Base-by-base conservation (phyloP, 2,329 filamentous ascomycete genomes). In the Claviceps fusiformis region DNA sequence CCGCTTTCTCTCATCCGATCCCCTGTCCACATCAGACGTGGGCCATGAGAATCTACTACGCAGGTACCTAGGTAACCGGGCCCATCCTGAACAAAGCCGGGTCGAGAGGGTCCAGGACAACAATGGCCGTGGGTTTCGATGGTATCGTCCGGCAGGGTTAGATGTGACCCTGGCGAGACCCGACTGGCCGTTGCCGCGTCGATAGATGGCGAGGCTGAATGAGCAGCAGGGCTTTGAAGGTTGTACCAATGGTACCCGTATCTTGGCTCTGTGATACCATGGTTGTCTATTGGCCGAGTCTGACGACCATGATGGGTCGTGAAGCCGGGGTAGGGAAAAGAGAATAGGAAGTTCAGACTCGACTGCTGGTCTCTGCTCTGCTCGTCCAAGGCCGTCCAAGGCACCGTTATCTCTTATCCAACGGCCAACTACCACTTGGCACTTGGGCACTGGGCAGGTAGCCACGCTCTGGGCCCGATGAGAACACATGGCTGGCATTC, bases 111-210 rank as follows among this genome's bases (percentile, higher is more conserved):
- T 41, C 37, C 55, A 55, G 44, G 55, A 54, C 53, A 48, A 47
- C n/a, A 54, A 50, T 50, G 52, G 50, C 46, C 47, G 60, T 39
- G 33, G 43, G 27, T 13, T 54, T 37, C 11, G 31, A 49, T 24
- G 31, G n/a, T n/a, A 27, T 35, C 51, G 15, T 50, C 46, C 19
- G 46, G 44, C 35, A 46, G 45, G 19, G 49, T 45, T 19, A 17
- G 9, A 52, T 5, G 29, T 15, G 50, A 17, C 41, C 41, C 19
- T 13, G 44, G 33, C 31, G 13, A 39, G 44, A 39, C 43, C 50
- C n/a, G 43, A 46, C 43, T 53, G 50, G 29, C 24, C 15, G 59
- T 62, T 56, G 60, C 27, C 59, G 58, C 55, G 47, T 58, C 57
- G 55, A 60, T 59, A 55, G 55, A 56, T 55, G 52, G 11, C 52